phyloP scores from a whole-genome alignment of 805 yeast species.

The Candida parachauliodes region DNA sequence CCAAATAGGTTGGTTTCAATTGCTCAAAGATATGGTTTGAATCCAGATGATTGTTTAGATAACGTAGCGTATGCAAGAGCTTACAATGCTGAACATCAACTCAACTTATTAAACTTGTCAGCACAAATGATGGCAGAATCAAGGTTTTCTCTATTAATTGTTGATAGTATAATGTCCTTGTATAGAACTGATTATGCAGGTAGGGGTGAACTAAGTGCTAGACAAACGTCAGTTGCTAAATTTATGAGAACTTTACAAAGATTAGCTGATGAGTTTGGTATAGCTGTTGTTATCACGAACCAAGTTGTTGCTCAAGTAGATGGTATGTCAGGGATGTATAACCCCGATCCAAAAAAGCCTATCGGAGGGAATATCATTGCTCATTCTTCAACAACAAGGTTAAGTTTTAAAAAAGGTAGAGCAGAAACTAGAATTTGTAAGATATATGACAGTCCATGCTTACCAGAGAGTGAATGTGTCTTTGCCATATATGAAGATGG shows the following conservation, averaged over 20 bases:
- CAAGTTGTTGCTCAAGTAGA: constrained; percentile 99
- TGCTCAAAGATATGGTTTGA: constrained; percentile 86
- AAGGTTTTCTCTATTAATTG: constrained; percentile 82
- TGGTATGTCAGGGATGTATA: constrained; percentile 75
- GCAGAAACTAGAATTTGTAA: constrained; percentile 93
- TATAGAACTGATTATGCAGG: constrained; percentile 95
- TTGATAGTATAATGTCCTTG: constrained; percentile 96
- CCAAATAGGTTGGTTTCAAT: constrained; percentile 87
- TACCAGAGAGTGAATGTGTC: constrained; percentile 92
- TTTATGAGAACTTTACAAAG: constrained; percentile 89
- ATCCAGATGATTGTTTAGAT: constrained; percentile 91
- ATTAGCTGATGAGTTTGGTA: constrained; percentile 95
- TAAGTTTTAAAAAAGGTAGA: constrained; percentile 84
- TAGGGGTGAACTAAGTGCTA: constrained; percentile 90
- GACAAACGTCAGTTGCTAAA: constrained; percentile 92
- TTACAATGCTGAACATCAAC: constrained; percentile 94
- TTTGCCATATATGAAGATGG: constrained; percentile 97
- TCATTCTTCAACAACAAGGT: constrained; percentile 91
- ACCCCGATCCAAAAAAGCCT: constrained; percentile 97
- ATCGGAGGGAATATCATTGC: constrained; percentile 98
- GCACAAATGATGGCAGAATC: constrained; percentile 96
- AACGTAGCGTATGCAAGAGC: constrained; percentile 98
- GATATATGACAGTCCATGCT: constrained; percentile 92
- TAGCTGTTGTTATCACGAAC: constrained; percentile 87
- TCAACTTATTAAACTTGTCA: constrained; percentile 80